phyloP scores from a whole-genome alignment of 164 flowering plant genomes.

The Dillenia suffruticosa region DNA sequence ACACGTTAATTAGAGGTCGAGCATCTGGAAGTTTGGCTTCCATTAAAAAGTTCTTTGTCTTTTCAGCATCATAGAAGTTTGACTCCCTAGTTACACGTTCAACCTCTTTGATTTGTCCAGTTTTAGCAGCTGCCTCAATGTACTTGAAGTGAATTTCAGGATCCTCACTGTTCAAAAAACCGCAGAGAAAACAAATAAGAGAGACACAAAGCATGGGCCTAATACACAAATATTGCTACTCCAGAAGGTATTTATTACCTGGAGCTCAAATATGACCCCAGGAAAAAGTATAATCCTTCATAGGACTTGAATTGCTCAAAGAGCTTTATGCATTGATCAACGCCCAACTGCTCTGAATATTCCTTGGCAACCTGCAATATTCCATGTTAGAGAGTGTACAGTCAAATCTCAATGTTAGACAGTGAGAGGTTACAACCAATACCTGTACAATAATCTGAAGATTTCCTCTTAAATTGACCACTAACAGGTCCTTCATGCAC shows the following conservation, averaged over 20 bases:
- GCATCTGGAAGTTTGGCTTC: conserved; percentile 99
- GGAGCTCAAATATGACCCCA: conserved; percentile 95
- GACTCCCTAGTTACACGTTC: conserved; percentile 99
- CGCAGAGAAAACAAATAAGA: conserved; percentile 3
- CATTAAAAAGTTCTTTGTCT: conserved; percentile 96
- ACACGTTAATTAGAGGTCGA: conserved; percentile 94
- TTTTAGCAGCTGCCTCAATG: conserved; percentile 99
- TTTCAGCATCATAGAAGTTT: conserved; percentile 93
- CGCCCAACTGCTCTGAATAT: conserved; percentile 95
- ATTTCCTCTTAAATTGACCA: conserved; percentile 92
- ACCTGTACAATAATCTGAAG: conserved; percentile 99
- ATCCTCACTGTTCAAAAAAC: conserved; percentile 73
- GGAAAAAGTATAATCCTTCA: conserved; percentile 94
- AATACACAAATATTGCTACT: not conserved
- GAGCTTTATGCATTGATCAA: conserved; percentile 87
- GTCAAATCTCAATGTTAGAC: not conserved
- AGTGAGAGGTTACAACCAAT: not conserved
- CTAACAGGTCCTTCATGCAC: conserved; percentile 97
- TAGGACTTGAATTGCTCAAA: conserved; percentile 99
- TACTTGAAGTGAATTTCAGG: conserved; percentile 98
- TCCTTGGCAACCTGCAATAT: conserved; percentile 83
- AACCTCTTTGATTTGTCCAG: conserved; percentile 99
- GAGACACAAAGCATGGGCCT: not conserved
- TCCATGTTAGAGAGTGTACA: conserved; percentile 1
- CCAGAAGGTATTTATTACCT: conserved; percentile 41